Conservation (phyloP, 2,329 filamentous ascomycete species). For the Venturia carpophila region DNA sequence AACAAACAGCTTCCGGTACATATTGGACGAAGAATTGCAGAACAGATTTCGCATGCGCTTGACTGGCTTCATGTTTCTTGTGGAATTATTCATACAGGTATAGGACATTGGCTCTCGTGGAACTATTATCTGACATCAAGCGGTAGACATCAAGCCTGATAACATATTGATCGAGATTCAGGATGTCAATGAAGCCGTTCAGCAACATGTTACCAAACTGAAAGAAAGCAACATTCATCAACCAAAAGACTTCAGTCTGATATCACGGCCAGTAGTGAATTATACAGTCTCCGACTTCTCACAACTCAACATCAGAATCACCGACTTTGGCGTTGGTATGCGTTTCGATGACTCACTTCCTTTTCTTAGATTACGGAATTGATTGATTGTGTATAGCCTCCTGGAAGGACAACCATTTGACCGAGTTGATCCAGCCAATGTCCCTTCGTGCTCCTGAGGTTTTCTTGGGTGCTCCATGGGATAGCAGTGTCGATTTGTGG, state of each 20-base stretch:
- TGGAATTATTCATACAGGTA: slow-evolving; percentile 1
- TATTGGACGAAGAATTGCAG: no score
- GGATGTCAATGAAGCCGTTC: neutral
- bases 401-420: neutral
- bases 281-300: neutral
- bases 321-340: neutral
- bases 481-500: neutral
- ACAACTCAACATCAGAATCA: neutral
- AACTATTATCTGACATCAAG: neutral
- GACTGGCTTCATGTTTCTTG: neutral
- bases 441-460: neutral
- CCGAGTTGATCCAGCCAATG: neutral
- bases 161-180: neutral
- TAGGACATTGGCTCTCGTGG: neutral
- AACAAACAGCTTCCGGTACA: no score
- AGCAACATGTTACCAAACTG: neutral
- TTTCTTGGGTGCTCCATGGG: neutral
- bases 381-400: neutral
- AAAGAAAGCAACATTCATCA: neutral
- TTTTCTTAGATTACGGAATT: neutral
- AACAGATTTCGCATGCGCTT: no score
- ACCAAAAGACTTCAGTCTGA: neutral
- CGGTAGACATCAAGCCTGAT: neutral
- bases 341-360: neutral
- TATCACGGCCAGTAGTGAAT: neutral